Conservation (phyloP, 176 grass and related monocot species). For the Phoenix roebelenii region DNA sequence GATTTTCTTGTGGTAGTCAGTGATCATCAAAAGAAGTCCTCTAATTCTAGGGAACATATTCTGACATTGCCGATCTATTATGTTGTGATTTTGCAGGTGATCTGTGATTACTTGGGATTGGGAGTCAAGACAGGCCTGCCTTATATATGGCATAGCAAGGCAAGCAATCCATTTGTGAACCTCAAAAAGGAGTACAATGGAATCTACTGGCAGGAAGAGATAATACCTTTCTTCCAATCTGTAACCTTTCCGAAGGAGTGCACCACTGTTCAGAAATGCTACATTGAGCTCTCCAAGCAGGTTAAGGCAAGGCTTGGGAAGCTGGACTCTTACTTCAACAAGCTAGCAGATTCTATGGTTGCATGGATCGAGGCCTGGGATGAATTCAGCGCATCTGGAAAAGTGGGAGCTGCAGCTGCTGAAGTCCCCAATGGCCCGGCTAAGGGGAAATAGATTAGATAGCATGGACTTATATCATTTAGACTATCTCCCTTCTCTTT, state of each 20-base stretch:
- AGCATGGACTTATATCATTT: background rate
- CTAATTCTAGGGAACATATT: too few relatives aligned
- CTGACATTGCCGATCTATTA: too few relatives aligned
- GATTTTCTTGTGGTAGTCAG: too few relatives aligned
- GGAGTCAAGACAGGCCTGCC: constrained; percentile 60
- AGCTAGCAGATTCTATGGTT: constrained; percentile 55
- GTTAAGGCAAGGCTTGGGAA: constrained; percentile 38
- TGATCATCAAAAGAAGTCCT: too few relatives aligned
- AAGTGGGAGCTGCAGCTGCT: background rate
- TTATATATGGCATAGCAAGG: constrained; percentile 71
- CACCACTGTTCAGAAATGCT: constrained; percentile 44
- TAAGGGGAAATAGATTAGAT: constrained; percentile 19
- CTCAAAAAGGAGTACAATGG: constrained; percentile 64
- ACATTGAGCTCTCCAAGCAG: constrained; percentile 49
- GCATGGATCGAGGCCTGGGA: constrained; percentile 75
- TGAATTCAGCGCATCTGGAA: constrained; percentile 43
- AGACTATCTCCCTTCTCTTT: constrained; percentile 11
- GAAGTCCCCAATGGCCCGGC: constrained; percentile 20
- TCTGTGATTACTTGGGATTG: constrained; percentile 43
- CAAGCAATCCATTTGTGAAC: constrained; percentile 59
- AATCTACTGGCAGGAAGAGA: constrained; percentile 66
- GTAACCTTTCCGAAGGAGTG: constrained; percentile 38
- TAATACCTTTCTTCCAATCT: constrained; percentile 64
- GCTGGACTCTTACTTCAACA: constrained; percentile 55
- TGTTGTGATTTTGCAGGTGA: constrained; percentile 28